These are phyloP conservation scores for Prunus campanulata DNA, from an alignment of 306 rosid species.

Conservation along the genomic window DNA sequence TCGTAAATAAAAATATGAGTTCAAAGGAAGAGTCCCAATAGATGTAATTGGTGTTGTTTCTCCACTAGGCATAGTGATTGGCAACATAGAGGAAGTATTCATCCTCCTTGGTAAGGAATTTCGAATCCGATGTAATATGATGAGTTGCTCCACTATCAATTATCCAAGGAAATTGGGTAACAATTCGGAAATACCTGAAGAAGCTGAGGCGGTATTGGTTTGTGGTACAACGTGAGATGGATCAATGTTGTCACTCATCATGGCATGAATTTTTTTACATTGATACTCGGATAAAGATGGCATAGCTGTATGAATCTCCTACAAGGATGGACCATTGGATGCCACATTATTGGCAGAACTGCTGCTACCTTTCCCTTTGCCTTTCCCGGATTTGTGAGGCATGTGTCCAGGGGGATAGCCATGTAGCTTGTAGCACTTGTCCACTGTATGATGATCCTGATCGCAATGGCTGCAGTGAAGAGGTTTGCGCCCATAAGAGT, in stretches of 20 bases:
- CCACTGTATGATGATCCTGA: background rate
- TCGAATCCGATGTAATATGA: background rate
- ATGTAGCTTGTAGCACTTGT: background rate
- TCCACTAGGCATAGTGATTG: background rate
- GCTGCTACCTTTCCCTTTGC: background rate
- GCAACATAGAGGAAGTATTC: background rate
- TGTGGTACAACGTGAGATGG: background rate
- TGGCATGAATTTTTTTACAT: too few species aligned
- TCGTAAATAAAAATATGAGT: background rate
- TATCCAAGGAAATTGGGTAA: background rate
- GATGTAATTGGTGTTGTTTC: background rate
- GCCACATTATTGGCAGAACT: background rate
- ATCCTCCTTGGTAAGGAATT: background rate
- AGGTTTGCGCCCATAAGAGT: background rate
- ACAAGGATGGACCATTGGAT: background rate
- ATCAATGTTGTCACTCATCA: background rate
- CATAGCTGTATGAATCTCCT: background rate
- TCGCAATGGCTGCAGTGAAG: background rate
- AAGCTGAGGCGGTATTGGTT: background rate
- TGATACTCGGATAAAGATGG: too few species aligned
- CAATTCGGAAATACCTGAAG: background rate
- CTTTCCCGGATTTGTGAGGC: background rate
- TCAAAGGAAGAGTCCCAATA: background rate
- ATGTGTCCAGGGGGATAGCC: background rate
- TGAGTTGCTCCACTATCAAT: background rate